Base-by-base conservation (phyloP, 768 basidiomycete species). In the Lactarius hatsudake region DNA sequence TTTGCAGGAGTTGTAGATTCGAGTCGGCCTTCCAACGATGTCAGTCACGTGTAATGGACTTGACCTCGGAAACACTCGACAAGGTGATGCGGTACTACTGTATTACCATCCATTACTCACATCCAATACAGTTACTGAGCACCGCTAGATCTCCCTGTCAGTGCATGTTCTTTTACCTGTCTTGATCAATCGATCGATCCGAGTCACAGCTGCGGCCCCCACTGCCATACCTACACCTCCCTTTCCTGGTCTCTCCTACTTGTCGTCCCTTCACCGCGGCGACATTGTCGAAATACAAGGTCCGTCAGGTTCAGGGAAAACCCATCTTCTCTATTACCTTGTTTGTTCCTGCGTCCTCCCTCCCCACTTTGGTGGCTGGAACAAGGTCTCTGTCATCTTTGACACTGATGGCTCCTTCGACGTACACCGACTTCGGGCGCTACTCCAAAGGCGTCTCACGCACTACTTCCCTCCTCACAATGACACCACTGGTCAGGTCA, bases 221-320 rank as follows among this genome's bases (percentile, higher is more conserved):
- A 30, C 38, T 36, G 59, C 60, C 2, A 58, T 69, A n/a, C 68
- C 65, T 17, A 54, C 68, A 15, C 60, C 61, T n/a, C 64, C 69
- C 32, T 65, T 54, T 34, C 23, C 72, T 53, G 64, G 70, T 18
- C 57, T 55, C 28, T 59, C 51, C 7, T 56, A 58, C 54, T 63
- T 73, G 69, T 72, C 79, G 32, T 74, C 80, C 32, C 72, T 86
- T 40, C 69, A 75, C 55, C 78, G 80, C 56, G 88, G 88, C 42
- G 87, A 92, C 74, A 81, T 90, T 48, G 77, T 94, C 69, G 88
- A 91, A 76, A 80, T 95, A 26, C 88, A 93, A 76, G 93, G 93
- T 2, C 83, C 87, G 2, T 79, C 91, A 5, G 83, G 81, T 32
- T 86, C 88, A 7, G 93, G 91, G 34, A 95, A 94, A 77, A 88